A percentile compares a stretch with the other conserved stretches of the same genome.
phyloP scores from a whole-genome alignment of 331 rosid species.

The Phaseolus coccineus region DNA sequence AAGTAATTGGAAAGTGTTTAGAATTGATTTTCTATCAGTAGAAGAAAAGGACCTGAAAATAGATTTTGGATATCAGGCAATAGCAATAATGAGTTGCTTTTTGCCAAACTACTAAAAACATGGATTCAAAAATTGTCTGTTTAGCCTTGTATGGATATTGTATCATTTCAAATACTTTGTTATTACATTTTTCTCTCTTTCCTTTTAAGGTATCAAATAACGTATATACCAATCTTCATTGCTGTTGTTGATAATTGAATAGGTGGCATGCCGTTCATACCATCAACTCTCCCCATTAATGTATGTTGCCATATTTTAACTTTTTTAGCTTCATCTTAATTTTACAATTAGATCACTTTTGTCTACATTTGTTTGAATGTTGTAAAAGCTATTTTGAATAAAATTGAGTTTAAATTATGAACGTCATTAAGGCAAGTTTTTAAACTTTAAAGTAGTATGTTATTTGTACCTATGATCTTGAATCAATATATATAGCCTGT shows the following conservation, averaged over 20 bases:
- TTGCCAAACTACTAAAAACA: background rate
- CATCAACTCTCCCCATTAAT: background rate
- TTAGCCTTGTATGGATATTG: background rate
- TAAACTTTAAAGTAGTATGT: background rate
- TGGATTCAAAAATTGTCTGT: no score
- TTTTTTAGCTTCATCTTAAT: background rate
- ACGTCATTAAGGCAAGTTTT: no score
- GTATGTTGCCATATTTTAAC: background rate
- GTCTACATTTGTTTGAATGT: background rate
- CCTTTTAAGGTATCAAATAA: background rate
- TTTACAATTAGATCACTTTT: background rate
- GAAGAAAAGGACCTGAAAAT: background rate
- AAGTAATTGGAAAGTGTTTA: background rate
- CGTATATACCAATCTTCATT: background rate
- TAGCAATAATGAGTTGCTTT: background rate
- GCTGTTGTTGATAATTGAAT: background rate
- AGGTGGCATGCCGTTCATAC: background rate
- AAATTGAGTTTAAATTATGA: background rate
- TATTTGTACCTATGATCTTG: background rate
- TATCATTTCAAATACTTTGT: background rate
- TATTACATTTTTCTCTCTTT: background rate
- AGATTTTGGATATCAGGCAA: background rate
- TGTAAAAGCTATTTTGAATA: background rate
- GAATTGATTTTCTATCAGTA: background rate
- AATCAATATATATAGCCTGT: no score